Evolutionary conservation across 352 stramenopile genomes (phyloP).

Genomic region (Bremia lactucae): DNA sequence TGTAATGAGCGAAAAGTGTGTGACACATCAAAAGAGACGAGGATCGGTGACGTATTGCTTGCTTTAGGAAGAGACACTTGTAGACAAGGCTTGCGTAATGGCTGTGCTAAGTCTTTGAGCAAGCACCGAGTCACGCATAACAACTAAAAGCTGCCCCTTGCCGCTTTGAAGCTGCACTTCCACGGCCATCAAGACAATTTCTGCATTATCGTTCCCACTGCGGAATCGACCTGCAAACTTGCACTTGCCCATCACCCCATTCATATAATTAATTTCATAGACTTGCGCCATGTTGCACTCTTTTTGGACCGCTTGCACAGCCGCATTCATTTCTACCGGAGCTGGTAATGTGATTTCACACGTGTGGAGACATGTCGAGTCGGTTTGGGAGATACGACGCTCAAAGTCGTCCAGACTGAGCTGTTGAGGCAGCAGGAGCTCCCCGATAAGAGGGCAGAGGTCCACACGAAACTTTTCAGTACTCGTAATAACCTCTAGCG

Average conservation of each 20-base stretch:
- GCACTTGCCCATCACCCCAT: conserved; percentile 38
- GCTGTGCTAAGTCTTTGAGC: conserved; percentile 37
- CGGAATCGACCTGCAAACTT: conserved; percentile 62
- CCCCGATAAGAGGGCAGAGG: conserved; percentile 46
- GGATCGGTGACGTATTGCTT: conserved; percentile 11
- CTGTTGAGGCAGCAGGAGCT: conserved; percentile 60
- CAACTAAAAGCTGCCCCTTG: conserved; percentile 52
- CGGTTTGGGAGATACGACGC: conserved; percentile 47
- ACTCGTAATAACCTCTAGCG: conserved; percentile 49
- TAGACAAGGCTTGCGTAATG: conserved; percentile 40
- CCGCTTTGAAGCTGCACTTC: conserved; percentile 56
- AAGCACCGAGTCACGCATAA: conserved; percentile 39
- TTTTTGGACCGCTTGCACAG: conserved; percentile 40
- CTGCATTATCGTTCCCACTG: conserved; percentile 22
- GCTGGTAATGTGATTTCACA: conserved; percentile 42
- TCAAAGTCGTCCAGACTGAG: conserved; percentile 66
- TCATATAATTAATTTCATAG: conserved; percentile 73
- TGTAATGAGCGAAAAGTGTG: conserved; percentile 6
- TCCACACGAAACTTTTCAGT: conserved; percentile 45
- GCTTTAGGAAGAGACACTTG: too few relatives aligned
- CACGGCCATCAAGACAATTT: conserved; percentile 45
- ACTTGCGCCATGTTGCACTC: conserved; percentile 60
- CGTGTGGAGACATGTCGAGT: conserved; percentile 42
- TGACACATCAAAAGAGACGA: neutral
- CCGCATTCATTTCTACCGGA: conserved; percentile 36